A percentile compares a stretch with the other conserved stretches of the same genome.
These are phyloP conservation scores for Hevea brasiliensis DNA, from an alignment of 345 rosid species.

Conservation along the genomic window DNA sequence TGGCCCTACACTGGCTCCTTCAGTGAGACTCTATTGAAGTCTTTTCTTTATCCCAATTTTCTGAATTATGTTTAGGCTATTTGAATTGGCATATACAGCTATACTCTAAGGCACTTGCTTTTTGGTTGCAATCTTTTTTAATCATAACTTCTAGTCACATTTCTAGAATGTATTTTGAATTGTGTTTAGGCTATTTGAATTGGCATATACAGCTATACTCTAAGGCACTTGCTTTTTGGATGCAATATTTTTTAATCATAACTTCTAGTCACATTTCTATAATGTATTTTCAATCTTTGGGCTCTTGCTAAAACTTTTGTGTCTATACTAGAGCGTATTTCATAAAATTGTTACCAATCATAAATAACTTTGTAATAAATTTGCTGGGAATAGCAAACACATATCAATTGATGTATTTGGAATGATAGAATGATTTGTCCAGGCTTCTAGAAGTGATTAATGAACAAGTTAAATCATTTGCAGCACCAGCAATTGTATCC, in stretches of 20 bases:
- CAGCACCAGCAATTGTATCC: slow-evolving; percentile 56
- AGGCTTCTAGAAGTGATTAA: slow-evolving; percentile 11
- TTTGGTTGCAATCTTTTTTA: not conserved
- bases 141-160: not conserved
- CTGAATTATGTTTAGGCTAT: not conserved
- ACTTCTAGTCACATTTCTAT: not conserved
- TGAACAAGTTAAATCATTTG: slow-evolving; percentile 24
- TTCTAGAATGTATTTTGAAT: not conserved
- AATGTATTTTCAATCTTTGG: not conserved
- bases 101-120: not conserved
- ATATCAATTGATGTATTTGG: slow-evolving; percentile 3
- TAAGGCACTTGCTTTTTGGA: not conserved
- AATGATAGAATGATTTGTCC: slow-evolving; percentile 5
- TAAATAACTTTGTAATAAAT: not conserved
- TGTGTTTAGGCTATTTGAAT: slow-evolving; percentile 2
- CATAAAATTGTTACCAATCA: not conserved
- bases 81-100: not conserved
- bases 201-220: not conserved
- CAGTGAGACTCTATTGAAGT: too few relatives aligned
- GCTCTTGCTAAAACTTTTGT: not conserved
- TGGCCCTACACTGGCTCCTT: too few relatives aligned
- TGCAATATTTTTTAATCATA: not conserved
- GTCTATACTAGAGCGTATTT: not conserved
- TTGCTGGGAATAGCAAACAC: not conserved
- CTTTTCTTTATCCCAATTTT: not conserved